Percentiles rank a stretch among this genome's conserved stretches.
phyloP scores from a whole-genome alignment of 2,329 filamentous ascomycete species.

The Diaporthe sp. region DNA sequence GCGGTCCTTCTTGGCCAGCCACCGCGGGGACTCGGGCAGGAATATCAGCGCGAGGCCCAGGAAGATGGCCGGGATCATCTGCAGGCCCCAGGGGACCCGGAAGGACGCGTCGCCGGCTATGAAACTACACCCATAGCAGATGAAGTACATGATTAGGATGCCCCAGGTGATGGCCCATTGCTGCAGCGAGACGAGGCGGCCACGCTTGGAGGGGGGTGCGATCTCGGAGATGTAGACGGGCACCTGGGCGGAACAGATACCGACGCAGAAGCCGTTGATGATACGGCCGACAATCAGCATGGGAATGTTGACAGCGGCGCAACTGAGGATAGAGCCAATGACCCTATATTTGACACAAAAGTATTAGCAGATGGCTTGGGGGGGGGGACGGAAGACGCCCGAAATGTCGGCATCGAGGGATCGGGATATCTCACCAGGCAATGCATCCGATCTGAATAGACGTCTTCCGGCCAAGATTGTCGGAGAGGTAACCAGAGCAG shows the following conservation, averaged over 20 bases:
- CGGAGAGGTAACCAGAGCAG: slow-evolving; percentile 67
- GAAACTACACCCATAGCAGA: slow-evolving; percentile 58
- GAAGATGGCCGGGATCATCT: slow-evolving; percentile 55
- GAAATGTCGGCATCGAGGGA: no score
- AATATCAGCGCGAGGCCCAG: slow-evolving; percentile 54
- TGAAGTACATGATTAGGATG: slow-evolving; percentile 59
- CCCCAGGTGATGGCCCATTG: slow-evolving; percentile 59
- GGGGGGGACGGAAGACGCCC: neutral
- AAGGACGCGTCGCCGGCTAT: slow-evolving; percentile 56
- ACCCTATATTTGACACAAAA: slow-evolving; percentile 49
- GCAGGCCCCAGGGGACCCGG: slow-evolving; percentile 60
- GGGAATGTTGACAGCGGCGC: slow-evolving; percentile 57
- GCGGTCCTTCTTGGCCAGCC: slow-evolving; percentile 60
- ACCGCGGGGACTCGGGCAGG: slow-evolving; percentile 61
- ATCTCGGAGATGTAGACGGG: slow-evolving; percentile 78
- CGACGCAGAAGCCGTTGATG: slow-evolving; percentile 78
- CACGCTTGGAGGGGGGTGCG: slow-evolving; percentile 58
- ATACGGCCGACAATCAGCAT: slow-evolving; percentile 76
- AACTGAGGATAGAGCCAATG: slow-evolving; percentile 57
- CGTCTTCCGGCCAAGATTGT: slow-evolving; percentile 59
- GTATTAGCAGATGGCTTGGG: neutral
- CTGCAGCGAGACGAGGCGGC: slow-evolving; percentile 55
- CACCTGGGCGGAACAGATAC: slow-evolving; percentile 78
- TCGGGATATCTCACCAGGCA: slow-evolving; percentile 55
- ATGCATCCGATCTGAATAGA: slow-evolving; percentile 61